A percentile compares a stretch with the other conserved stretches of the same genome.
Evolutionary conservation across 2,329 filamentous ascomycete species (phyloP).

Genomic region (Arachnomyces sp.): DNA sequence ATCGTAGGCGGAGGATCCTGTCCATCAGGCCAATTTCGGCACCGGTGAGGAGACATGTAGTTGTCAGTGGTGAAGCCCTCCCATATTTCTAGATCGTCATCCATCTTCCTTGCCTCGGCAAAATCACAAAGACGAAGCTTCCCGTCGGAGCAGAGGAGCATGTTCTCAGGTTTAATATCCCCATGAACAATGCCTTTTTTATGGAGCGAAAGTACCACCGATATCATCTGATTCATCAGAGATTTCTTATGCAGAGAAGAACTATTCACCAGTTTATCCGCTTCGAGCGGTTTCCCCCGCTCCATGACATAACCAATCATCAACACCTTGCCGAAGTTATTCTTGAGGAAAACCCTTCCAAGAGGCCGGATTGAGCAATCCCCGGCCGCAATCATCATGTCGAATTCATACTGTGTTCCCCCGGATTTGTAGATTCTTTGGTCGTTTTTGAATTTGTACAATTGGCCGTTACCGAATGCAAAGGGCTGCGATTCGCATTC

Average conservation of each 20-base stretch:
- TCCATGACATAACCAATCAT: background rate
- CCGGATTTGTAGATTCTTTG: no score
- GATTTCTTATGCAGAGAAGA: no score
- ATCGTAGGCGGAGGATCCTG: conserved; percentile 8
- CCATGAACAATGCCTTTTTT: background rate
- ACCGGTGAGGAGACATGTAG: conserved; percentile 7
- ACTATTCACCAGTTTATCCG: no score
- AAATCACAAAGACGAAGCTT: conserved; percentile 2
- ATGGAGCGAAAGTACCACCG: no score
- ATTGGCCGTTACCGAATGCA: no score
- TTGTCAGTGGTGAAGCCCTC: conserved; percentile 6
- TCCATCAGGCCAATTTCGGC: conserved; percentile 8
- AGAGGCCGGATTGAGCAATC: background rate
- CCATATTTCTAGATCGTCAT: conserved; percentile 7
- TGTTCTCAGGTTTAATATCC: conserved; percentile 1
- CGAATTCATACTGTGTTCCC: background rate
- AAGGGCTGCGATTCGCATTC: no score
- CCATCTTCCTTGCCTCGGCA: background rate
- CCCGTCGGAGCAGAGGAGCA: conserved; percentile 1
- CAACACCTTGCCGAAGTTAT: background rate
- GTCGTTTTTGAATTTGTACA: no score
- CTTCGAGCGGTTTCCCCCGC: background rate
- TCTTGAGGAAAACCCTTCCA: background rate
- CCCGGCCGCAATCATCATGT: conserved; percentile 1
- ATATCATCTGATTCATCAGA: no score